Evolutionary conservation across 192 early-diverging fungal species (phyloP), one percentile per base, ranked within the genome.

Genomic region (Fimicolochytrium jonesii): DNA sequence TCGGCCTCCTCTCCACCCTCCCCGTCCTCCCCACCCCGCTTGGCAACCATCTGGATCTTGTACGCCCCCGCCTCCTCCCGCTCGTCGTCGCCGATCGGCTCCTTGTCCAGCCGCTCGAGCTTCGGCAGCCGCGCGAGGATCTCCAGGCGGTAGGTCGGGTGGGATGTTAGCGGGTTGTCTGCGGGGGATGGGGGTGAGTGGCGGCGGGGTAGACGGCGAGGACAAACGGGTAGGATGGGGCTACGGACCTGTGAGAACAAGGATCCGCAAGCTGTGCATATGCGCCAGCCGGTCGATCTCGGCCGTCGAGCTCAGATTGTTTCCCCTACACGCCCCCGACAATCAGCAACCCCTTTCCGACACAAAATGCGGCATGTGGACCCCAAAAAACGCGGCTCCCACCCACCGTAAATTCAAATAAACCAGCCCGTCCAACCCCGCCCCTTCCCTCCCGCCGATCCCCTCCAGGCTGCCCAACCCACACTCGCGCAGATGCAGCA

Each of bases 81-180:
- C 53, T 83, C 81, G n/a, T 83, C 81, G 7, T 72, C 72, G 6
- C 56, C 69, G 30, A 83, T 61, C 15, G 65, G 62, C 17, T 80
- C 78, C 64, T 83, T 83, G 65, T 83, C 81, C 35, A 83, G 46
- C 20, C 73, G 48, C 29, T 83, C 76, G n/a, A 83, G 57, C 22
- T 70, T 72, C 20, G 71, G 61, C 20, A 78, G 60, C 6, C 77
- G 62, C 34, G 37, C 39, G 18, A 83, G 36, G 26, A 78, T 54
- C 32, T 83, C 77, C 6, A 80, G 55, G 9, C 81, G 70, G 61
- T 83, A 83, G 54, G 70, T 80, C 6, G 72, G 61, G 11, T 65
- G 42, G 32, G 74, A 55, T 11, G 25, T 44, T 22, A 83, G 59
- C 7, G 81, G 81, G 46, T 83, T 83, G 25, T 78, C 81, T 77